Percentiles rank a stretch among this genome's conserved stretches.
Evolutionary conservation across 495 filamentous ascomycete species (phyloP).

Genomic region (Achaetomiella virescens): DNA sequence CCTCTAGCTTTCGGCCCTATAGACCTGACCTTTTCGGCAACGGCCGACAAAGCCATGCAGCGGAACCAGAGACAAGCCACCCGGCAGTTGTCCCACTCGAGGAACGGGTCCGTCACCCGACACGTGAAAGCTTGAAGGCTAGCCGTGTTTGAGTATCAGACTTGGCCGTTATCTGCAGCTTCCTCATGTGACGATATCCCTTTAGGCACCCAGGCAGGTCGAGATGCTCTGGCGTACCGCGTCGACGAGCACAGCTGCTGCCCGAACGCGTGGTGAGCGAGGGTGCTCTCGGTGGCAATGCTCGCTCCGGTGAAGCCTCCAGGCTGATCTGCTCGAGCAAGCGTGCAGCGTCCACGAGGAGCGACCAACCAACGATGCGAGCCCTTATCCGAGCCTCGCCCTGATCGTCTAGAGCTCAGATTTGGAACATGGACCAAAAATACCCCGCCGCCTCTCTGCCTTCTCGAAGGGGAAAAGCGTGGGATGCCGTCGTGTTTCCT

Average conservation of each 20-base stretch:
- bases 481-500: conserved; percentile 25
- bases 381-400: conserved; percentile 5
- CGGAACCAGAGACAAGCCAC: conserved; percentile 24
- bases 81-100: conserved; percentile 22
- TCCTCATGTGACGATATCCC: not conserved
- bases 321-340: not conserved
- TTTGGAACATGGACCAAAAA: conserved; percentile 9
- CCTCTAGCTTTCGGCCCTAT: conserved; percentile 28
- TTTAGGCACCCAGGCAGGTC: not conserved
- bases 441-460: conserved; percentile 6
- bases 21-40: conserved; percentile 28
- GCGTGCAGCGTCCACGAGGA: not conserved
- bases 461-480: conserved; percentile 17
- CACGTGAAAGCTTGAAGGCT: conserved; percentile 21
- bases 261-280: not conserved
- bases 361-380: not conserved
- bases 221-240: conserved; percentile 7
- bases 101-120: conserved; percentile 15
- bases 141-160: conserved; percentile 10
- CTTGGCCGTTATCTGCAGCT: not conserved
- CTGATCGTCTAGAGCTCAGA: not conserved
- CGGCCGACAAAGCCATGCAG: conserved; percentile 29
- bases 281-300: not conserved
- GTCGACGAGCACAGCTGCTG: conserved; percentile 14
- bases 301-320: not conserved